phyloP scores from a whole-genome alignment of 208 protist genomes.

The Acanthamoeba sp. region DNA sequence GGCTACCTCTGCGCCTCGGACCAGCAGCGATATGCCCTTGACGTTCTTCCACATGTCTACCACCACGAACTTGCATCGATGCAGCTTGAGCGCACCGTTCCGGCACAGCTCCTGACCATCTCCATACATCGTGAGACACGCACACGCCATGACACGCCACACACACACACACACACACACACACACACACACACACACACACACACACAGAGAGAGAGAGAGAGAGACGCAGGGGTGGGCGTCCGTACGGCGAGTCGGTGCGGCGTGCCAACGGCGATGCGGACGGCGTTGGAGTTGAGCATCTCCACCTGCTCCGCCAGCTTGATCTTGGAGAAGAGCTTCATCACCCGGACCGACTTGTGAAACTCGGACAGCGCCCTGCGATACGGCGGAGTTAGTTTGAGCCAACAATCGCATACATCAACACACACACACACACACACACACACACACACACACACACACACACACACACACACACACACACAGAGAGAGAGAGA shows the following conservation, averaged over 20 bases:
- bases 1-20: neutral
- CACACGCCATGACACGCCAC: neutral
- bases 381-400: no score
- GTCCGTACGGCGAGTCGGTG: neutral
- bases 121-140: neutral
- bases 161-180: no score
- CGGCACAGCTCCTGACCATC: neutral
- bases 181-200: no score
- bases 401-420: no score
- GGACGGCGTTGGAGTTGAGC: neutral
- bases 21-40: conserved; percentile 40
- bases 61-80: neutral
- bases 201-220: neutral
- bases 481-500: neutral
- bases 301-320: neutral
- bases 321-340: conserved; percentile 30
- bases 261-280: conserved; percentile 1
- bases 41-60: conserved; percentile 57
- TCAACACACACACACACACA: neutral
- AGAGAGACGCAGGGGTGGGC: neutral
- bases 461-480: neutral
- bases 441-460: neutral
- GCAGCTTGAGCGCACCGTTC: conserved; percentile 29
- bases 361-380: neutral
- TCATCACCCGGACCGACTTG: neutral